Percentiles rank a stretch among this genome's conserved stretches.
phyloP scores from a whole-genome alignment of 768 basidiomycete species.

The Russula sp. region DNA sequence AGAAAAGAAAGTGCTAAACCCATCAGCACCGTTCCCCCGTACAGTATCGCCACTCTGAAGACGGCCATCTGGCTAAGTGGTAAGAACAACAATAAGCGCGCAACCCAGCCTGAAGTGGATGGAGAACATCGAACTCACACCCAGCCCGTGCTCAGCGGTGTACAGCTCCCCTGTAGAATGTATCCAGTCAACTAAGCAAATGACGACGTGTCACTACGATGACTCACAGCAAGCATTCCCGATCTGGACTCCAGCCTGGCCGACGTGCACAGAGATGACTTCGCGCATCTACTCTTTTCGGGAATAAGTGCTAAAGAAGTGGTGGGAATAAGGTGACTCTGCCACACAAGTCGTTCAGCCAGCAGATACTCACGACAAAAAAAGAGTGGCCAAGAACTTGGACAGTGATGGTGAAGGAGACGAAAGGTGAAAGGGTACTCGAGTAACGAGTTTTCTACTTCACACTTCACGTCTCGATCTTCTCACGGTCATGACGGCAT shows the following conservation, averaged over 20 bases:
- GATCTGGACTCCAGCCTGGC: conserved; percentile 97
- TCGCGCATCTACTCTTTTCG: conserved; percentile 64
- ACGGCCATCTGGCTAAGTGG: conserved; percentile 83
- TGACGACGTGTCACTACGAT: conserved; percentile 17
- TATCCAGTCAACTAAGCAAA: background rate
- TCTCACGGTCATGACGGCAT: conserved; percentile 20
- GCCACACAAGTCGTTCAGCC: background rate
- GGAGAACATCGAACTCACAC: conserved; percentile 49
- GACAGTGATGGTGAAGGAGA: background rate
- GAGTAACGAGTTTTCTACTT: background rate
- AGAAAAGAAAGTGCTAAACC: conserved; percentile 99
- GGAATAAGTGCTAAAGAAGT: conserved; percentile 4
- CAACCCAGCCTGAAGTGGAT: conserved; percentile 6
- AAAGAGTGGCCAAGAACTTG: background rate
- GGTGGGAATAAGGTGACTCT: background rate
- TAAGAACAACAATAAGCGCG: conserved; percentile 11
- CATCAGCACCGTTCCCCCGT: conserved; percentile 58
- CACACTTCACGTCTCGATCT: conserved; percentile 9
- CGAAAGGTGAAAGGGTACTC: background rate
- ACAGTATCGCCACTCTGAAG: conserved; percentile 73
- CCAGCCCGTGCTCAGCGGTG: conserved; percentile 96
- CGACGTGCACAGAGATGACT: conserved; percentile 98
- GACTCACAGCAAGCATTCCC: conserved; percentile 98
- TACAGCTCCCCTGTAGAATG: conserved; percentile 84
- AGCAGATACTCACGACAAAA: conserved; percentile 5